Base-by-base conservation (phyloP, 331 rosid genomes). In the Pyracantha coccinea region DNA sequence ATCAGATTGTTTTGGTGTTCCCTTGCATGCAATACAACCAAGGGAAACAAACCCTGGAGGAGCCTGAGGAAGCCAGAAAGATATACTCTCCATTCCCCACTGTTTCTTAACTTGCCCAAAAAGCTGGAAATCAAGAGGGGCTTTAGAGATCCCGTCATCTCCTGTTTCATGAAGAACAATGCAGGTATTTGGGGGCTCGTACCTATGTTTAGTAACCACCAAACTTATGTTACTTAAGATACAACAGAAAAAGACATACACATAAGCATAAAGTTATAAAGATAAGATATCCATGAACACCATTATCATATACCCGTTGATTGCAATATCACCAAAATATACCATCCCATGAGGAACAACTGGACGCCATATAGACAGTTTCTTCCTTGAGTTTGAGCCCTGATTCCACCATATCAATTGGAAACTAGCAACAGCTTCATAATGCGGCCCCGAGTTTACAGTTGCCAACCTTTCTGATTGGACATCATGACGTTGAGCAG, bases 61-160 rank as follows among this genome's bases (percentile, higher is more conserved):
- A 73, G 97, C 92, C 83, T 95, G 97, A 62, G 99, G 99, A 74
- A 88, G 89, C 99, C 99, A 95, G 74, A 95, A 95, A 24, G 93
- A 88, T 31, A 92, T 81, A 25, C 78, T 80, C 41, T 95, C 99
- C 82, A 85, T 85, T 83, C 99, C 97, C 81, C 89, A 84, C 84
- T 89, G 99, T 78, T 88, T 90, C 87, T 92, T 95, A 61, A 95
- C 84, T 73, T 86, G 87, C 78, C 97, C 97, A 79, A 90, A 88
- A 78, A 85, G 89, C 70, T 89, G 97, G 83, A 90, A 95, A 84
- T 87, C 97, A 60, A 81, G 73, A 72, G 99, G 99, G 35, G 85
- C 65, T 89, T 82, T 92, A 20, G 83, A 88, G 80, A 86, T 81
- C 83, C 84, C 85, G 57, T 86, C 97, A 77, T 80, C 95, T 57